Base-by-base conservation (phyloP, 805 yeast species). In the Barnettozyma sucrosica region DNA sequence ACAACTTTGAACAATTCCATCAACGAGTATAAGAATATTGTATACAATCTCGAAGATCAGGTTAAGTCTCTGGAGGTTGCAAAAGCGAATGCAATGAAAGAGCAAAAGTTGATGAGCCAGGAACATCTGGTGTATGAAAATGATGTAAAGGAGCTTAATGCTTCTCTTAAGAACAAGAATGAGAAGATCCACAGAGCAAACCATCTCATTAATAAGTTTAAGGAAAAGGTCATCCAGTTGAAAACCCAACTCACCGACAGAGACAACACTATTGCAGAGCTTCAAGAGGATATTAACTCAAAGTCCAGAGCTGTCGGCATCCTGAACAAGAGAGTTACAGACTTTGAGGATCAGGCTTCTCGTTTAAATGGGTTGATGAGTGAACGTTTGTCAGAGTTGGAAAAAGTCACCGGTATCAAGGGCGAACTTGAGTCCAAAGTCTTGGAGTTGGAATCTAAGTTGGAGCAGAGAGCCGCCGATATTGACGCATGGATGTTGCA, bases 31-130 rank as follows among this genome's bases (percentile, higher is more conserved):
- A 51, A 56, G 38, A 59, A 54, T 37, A 46, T 40, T 14, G 48
- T 59, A 1, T 53, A 44, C 13, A 43, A 50, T n/a, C 49, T 57
- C 13, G 52, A 57, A 20, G 62, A 57, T 39, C 49, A 54, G 9
- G 39, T 55, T 5, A 50, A 55, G 13, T 49, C 55, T 1, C 34
- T 57, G 32, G 32, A 32, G 3, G 40, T 58, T 24, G 49, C 54
- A 28, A 55, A 57, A 44, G 51, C 50, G 18, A 57, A 61, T 21
- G 30, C 55, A 3, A 2, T 36, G 4, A 51, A 52, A 9, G 56
- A 53, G 32, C 55, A 51, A 36, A 55, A 55, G 2, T 44, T 60
- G 18, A 32, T 58, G 36, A 37, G 50, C 26, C 43, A 58, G 13
- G 62, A 61, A 28, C 54, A 53, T 25, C 41, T 44, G 8, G 46